phyloP scores from a whole-genome alignment of 73 alveolate genomes.

The Diophrys appendiculata region DNA sequence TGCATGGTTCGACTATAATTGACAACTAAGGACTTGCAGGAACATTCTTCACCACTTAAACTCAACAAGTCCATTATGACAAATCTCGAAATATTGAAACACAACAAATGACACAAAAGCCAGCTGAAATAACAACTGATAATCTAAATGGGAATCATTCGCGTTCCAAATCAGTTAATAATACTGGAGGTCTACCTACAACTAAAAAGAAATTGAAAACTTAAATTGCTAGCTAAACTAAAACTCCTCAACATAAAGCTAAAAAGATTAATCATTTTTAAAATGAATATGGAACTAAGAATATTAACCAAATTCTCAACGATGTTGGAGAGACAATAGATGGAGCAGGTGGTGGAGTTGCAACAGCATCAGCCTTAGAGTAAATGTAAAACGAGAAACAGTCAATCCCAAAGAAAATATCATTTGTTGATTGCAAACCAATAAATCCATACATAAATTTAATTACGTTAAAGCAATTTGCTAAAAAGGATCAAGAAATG shows the following conservation, averaged over 20 bases:
- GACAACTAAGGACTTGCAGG: background rate
- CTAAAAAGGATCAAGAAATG: conserved; percentile 25
- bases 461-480: conserved; percentile 13
- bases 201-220: conserved; percentile 1
- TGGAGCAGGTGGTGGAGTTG: no score
- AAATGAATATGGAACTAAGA: background rate
- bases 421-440: conserved; percentile 34
- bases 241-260: no score
- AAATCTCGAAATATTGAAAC: no score
- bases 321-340: no score
- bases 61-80: background rate
- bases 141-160: background rate
- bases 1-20: no score
- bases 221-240: background rate
- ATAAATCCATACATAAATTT: conserved; percentile 23
- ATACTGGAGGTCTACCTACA: background rate
- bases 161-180: background rate
- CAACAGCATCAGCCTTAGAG: no score
- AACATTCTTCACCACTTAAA: background rate
- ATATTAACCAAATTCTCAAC: background rate
- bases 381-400: no score
- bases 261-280: background rate
- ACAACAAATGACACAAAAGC: no score
- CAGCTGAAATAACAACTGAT: background rate
- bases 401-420: conserved; percentile 11